Base-by-base conservation (phyloP, 1,139 yeast species). In the Suhomyces yuchorum region DNA sequence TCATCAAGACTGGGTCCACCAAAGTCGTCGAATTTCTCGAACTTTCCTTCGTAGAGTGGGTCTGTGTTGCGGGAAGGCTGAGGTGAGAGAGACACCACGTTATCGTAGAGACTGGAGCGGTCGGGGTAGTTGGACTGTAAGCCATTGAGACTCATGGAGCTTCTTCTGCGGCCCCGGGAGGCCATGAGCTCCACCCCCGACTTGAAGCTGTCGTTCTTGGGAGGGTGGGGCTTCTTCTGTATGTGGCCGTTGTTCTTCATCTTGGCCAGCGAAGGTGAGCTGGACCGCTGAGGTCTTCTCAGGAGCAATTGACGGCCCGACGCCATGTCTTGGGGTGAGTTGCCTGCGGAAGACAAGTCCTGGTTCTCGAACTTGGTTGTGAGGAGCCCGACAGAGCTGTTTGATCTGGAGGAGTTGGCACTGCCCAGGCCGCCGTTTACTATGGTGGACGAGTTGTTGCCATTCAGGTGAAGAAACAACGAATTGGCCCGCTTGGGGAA, bases 341-440 rank as follows among this genome's bases (percentile, higher is more conserved):
- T 39, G 15, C 53, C 51, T 11, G 71, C 70, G 4, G 73, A 67
- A 22, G 61, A 53, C 19, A 68, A 52, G 7, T 56, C 61, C 40
- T 68, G 71, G 34, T 51, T 56, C 46, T 70, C 74, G 44, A 66
- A 58, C 40, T 62, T 64, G 43, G 62, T 59, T 2, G 71, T 63
- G 30, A 71, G 55, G 6, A 71, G 63, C 23, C 62, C 51, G 1
- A 65, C 56, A 5, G 69, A 63, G 15, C 51, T 37, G 36, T 51
- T 49, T 22, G 61, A 47, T 8, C 42, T 26, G 4, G 44, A 44
- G 42, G 36, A 49, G 32, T 17, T 53, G 50, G 38, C 38, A 45
- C 37, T 42, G 24, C 37, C 39, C 20, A 9, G 20, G 9, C 36
- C 43, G 24, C 23, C 38, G 15, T 26, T 36, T 14, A 36, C 8